Evolutionary conservation across 2,329 filamentous ascomycete genomes (phyloP).

Genomic region (Colletotrichum costaricense): DNA sequence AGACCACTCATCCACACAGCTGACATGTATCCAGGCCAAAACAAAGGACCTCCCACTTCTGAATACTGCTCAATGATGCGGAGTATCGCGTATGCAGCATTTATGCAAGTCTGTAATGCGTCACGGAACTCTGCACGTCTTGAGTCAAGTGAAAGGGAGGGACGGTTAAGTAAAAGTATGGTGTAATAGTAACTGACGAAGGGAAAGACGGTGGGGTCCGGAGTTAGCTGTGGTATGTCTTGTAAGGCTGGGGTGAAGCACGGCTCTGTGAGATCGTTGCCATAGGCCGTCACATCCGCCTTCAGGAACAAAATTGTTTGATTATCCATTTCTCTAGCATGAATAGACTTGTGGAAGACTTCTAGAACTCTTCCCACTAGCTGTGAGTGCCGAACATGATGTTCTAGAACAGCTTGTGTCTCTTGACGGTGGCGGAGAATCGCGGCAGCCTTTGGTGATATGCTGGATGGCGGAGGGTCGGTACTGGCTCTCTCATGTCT

Average conservation of each 20-base stretch:
- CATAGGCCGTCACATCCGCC: constrained; percentile 27
- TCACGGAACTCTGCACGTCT: constrained; percentile 21
- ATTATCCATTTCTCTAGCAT: constrained; percentile 14
- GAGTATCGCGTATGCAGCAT: constrained; percentile 12
- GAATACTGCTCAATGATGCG: constrained; percentile 14
- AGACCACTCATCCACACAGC: constrained; percentile 51
- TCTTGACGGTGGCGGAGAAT: constrained; percentile 14
- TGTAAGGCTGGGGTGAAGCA: neutral
- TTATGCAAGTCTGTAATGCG: constrained; percentile 26
- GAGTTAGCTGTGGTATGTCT: neutral
- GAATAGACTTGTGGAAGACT: constrained; percentile 30
- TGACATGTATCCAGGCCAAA: constrained; percentile 49
- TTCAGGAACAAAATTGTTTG: constrained; percentile 27
- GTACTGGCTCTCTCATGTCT: neutral
- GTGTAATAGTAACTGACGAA: constrained; percentile 43
- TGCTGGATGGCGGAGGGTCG: neutral
- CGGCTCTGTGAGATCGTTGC: constrained; percentile 18
- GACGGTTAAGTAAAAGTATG: constrained; percentile 47
- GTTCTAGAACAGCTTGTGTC: constrained; percentile 19
- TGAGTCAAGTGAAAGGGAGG: constrained; percentile 45
- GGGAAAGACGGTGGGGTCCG: constrained; percentile 23
- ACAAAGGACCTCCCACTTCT: constrained; percentile 21
- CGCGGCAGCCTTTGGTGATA: neutral
- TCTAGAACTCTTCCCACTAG: constrained; percentile 24
- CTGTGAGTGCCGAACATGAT: constrained; percentile 19